Evolutionary conservation across 768 basidiomycete species (phyloP), one percentile per base, ranked within the genome.

Genomic region (Lactarius hatsudake): DNA sequence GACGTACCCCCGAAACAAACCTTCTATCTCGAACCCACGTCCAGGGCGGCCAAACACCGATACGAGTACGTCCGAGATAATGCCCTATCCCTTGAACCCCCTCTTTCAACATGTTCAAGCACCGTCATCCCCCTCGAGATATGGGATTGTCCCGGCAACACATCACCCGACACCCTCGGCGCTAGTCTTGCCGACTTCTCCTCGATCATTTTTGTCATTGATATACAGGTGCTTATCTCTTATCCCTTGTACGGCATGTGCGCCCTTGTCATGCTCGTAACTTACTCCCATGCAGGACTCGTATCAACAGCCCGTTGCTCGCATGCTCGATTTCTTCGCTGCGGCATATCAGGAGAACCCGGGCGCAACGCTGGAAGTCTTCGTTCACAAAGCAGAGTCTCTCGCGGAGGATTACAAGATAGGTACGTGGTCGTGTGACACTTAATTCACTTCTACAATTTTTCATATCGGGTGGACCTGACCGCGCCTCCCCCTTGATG

Each of bases 331-430:
- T 67, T 87, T 94, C 72, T 88, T 95, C 69, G 81, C 89, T 38
- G 85, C 89, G 8, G 89, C 91, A 3, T 90, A 87, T 74, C 82
- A 86, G 53, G 83, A 87, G 48, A 93, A 92, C 73, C 91, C 89
- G 6, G 80, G 82, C 51, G 85, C 96, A 65, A 86, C 87, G 70
- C 82, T 98, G 32, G 93, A 96, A 74, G 88, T 98, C 38, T 97
- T 98, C 72, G 91, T 96, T 7, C 96, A 98, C 79, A 98, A 98
- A 77, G 90, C 93, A 8, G 96, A 98, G 77, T 91, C 88, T 58
- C 79, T 96, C 53, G 87, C 89, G 65, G 94, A 96, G 71, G 94
- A 96, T 69, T 95, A 96, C 75, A 90, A 94, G 75, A 86, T 90
- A 64, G 93, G 93, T 94, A 71, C 28, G 86, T 61, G 51, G 60